These are phyloP conservation scores for Gentiana dahurica DNA, from an alignment of 257 asterid species.

Conservation along the genomic window DNA sequence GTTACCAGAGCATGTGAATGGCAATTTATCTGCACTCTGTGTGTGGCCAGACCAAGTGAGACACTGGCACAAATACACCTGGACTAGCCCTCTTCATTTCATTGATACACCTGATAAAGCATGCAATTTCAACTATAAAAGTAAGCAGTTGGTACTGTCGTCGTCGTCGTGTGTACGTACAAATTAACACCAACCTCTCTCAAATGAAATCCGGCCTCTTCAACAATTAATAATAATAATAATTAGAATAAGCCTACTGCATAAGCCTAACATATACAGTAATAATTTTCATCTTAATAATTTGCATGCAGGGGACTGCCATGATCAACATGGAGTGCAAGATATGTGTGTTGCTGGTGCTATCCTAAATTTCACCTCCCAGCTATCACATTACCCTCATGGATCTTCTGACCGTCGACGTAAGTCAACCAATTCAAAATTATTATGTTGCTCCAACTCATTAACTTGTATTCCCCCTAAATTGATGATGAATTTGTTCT, in stretches of 20 bases:
- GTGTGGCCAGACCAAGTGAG: constrained; percentile 96
- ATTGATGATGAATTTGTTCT: no score
- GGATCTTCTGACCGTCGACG: constrained; percentile 81
- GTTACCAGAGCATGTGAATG: constrained; percentile 61
- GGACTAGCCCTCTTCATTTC: constrained; percentile 93
- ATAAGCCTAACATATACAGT: no score
- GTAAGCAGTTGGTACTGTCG: constrained; percentile 23
- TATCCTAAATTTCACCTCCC: constrained; percentile 68
- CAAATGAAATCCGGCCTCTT: no score
- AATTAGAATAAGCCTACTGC: no score
- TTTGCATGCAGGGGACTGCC: constrained; percentile 59
- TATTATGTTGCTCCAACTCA: no score
- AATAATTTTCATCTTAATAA: no score
- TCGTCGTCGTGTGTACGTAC: no score
- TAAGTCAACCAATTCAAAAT: constrained; percentile 18
- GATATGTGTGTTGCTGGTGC: constrained; percentile 97
- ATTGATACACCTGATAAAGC: constrained; percentile 87
- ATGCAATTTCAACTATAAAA: constrained; percentile 60
- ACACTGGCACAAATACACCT: constrained; percentile 75
- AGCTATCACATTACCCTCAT: constrained; percentile 72
- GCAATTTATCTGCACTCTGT: constrained; percentile 66
- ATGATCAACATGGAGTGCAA: constrained; percentile 57
- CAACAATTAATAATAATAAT: no score
- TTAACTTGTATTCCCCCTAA: no score
- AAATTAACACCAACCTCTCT: no score